Conservation (phyloP, 257 asterid species). For the Scutellaria galericulata region DNA sequence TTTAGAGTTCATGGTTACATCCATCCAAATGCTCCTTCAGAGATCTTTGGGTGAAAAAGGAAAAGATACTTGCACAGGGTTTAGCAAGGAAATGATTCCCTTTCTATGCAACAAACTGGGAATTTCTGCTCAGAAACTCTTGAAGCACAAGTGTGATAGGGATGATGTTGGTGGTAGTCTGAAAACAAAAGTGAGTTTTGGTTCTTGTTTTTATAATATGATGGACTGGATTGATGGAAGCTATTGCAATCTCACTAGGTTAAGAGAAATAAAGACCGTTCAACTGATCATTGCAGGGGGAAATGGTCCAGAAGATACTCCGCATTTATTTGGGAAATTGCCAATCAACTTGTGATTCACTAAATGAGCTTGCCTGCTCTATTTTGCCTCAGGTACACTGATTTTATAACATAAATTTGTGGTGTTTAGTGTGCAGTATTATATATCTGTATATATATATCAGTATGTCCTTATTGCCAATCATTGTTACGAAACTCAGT, state of each 20-base stretch:
- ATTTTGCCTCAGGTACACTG: slow-evolving; percentile 69
- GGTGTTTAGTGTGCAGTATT: slow-evolving; percentile 7
- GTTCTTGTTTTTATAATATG: slow-evolving; percentile 30
- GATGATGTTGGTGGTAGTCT: slow-evolving; percentile 53
- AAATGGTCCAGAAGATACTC: slow-evolving; percentile 77
- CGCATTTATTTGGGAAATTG: slow-evolving; percentile 72
- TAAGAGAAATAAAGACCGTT: slow-evolving; percentile 24
- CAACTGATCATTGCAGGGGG: slow-evolving; percentile 63
- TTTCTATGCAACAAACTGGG: slow-evolving; percentile 67
- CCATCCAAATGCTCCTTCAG: slow-evolving; percentile 57
- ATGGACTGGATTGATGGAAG: slow-evolving; percentile 22
- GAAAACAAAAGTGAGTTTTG: slow-evolving; percentile 60
- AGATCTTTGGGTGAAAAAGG: slow-evolving; percentile 47
- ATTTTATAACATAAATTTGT: slow-evolving; percentile 22
- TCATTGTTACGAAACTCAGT: background rate
- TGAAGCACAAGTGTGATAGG: slow-evolving; percentile 65
- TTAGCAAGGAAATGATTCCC: slow-evolving; percentile 57
- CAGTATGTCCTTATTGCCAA: background rate
- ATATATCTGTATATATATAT: background rate
- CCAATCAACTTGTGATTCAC: slow-evolving; percentile 65
- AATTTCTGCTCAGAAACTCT: slow-evolving; percentile 60
- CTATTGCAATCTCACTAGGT: slow-evolving; percentile 24
- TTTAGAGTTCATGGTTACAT: slow-evolving; percentile 57
- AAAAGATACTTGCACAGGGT: slow-evolving; percentile 44
- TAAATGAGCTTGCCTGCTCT: slow-evolving; percentile 73